Conservation (phyloP, 108 stramenopile species). For the Cyclotella baltica region DNA sequence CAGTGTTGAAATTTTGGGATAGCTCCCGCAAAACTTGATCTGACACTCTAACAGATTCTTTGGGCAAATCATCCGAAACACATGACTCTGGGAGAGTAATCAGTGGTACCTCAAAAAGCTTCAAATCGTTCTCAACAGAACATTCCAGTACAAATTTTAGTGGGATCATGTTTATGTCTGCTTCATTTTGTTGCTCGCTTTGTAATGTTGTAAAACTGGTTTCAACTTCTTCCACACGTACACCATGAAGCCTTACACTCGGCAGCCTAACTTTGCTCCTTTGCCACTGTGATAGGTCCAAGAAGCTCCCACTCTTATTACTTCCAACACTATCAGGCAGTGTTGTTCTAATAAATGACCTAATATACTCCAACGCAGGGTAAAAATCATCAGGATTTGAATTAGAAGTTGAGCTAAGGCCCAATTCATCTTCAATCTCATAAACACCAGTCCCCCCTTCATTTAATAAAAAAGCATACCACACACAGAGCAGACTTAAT, state of each 20-base stretch:
- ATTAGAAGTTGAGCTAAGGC: conserved; percentile 19
- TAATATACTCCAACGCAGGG: conserved; percentile 40
- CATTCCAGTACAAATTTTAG: conserved; percentile 46
- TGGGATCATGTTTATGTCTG: conserved; percentile 21
- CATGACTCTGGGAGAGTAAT: conserved; percentile 25
- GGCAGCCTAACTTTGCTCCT: conserved; percentile 39
- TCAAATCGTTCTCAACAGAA: conserved; percentile 39
- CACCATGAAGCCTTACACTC: conserved; percentile 41
- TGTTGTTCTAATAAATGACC: conserved; percentile 28
- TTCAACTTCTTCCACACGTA: conserved; percentile 31
- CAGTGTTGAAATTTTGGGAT: conserved; percentile 40
- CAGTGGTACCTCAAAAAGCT: conserved; percentile 47
- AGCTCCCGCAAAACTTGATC: conserved; percentile 38
- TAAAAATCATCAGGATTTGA: conserved; percentile 1
- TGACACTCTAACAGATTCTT: conserved; percentile 27
- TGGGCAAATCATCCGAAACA: not conserved
- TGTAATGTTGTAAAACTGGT: not conserved
- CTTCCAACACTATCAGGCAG: conserved; percentile 19
- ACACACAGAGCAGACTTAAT: conserved; percentile 34
- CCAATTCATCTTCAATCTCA: conserved; percentile 45
- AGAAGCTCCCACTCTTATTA: conserved; percentile 3
- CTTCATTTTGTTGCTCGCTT: not conserved
- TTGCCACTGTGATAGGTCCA: conserved; percentile 34
- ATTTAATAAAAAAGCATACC: conserved; percentile 38
- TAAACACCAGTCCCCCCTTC: conserved; percentile 5